phyloP scores from a whole-genome alignment of 345 rosid species.

The Xanthoceras sorbifolium region DNA sequence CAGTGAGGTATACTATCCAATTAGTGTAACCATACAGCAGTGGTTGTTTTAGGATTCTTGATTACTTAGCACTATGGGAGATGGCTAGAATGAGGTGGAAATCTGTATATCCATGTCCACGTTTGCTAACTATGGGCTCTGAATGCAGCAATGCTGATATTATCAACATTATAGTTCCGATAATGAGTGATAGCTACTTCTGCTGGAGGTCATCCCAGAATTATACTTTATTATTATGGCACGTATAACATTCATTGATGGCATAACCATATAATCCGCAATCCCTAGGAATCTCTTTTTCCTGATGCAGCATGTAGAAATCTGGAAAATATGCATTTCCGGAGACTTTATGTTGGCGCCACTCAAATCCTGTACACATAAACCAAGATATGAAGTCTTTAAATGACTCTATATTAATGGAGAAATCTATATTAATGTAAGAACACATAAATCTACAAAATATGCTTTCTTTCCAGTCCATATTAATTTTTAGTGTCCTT shows the following conservation, averaged over 20 bases:
- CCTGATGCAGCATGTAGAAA: not conserved
- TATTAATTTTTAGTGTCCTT: not conserved
- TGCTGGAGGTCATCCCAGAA: not conserved
- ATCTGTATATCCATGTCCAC: not conserved
- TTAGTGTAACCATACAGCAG: not conserved
- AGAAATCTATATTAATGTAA: too few species aligned
- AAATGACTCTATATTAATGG: too few species aligned
- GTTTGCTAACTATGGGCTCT: not conserved
- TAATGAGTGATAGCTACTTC: not conserved
- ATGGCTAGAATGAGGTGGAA: not conserved
- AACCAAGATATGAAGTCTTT: not conserved
- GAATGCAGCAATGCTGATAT: not conserved
- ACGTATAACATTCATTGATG: not conserved
- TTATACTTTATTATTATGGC: not conserved
- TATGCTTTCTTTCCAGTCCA: not conserved
- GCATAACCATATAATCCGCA: not conserved
- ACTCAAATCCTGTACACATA: not conserved
- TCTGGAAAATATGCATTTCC: not conserved
- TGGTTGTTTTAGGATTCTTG: not conserved
- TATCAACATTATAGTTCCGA: not conserved
- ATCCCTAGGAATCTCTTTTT: not conserved
- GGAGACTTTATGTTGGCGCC: not conserved
- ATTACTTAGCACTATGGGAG: not conserved
- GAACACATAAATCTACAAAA: too few species aligned
- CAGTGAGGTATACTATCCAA: conserved; percentile 59